Evolutionary conservation across 2,329 filamentous ascomycete genomes (phyloP).

Genomic region (Pezizomycotina sp.): DNA sequence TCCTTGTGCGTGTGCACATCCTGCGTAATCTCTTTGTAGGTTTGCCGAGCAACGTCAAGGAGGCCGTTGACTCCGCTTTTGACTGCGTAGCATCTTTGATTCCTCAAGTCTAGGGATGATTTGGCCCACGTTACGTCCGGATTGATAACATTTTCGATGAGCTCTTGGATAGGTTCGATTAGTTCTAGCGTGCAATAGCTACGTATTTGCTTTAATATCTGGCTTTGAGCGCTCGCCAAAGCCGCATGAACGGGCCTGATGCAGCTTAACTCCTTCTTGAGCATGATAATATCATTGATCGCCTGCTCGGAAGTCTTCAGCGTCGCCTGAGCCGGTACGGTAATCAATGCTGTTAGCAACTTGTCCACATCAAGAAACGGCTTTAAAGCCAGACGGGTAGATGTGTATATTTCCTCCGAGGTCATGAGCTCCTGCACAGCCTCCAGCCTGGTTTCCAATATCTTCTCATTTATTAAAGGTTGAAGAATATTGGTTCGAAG

Average conservation of each 20-base stretch:
- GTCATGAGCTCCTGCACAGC: slow-evolving; percentile 66
- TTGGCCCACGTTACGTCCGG: slow-evolving; percentile 63
- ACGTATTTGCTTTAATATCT: slow-evolving; percentile 50
- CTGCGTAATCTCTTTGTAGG: slow-evolving; percentile 73
- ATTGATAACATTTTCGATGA: slow-evolving; percentile 59
- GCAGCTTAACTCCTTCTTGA: slow-evolving; percentile 63
- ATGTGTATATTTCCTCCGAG: slow-evolving; percentile 78
- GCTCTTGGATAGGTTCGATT: slow-evolving; percentile 41
- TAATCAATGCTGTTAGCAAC: slow-evolving; percentile 61
- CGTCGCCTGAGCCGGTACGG: slow-evolving; percentile 50
- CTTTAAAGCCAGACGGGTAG: slow-evolving; percentile 47
- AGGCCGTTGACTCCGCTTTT: slow-evolving; percentile 67
- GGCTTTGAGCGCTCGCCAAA: slow-evolving; percentile 45
- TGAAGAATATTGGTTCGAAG: slow-evolving; percentile 77
- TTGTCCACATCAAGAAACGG: slow-evolving; percentile 64
- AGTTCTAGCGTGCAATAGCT: slow-evolving; percentile 50
- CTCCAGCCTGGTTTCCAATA: slow-evolving; percentile 58
- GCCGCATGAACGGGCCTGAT: slow-evolving; percentile 52
- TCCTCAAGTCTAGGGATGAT: slow-evolving; percentile 66
- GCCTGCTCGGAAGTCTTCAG: slow-evolving; percentile 59
- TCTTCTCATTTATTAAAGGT: slow-evolving; percentile 56
- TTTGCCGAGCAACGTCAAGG: slow-evolving; percentile 72
- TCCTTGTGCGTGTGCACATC: slow-evolving; percentile 58
- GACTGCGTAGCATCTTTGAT: slow-evolving; percentile 46
- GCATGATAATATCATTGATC: slow-evolving; percentile 69